phyloP scores from a whole-genome alignment of 192 early-diverging fungal genomes.

The Coemansia biformis region DNA sequence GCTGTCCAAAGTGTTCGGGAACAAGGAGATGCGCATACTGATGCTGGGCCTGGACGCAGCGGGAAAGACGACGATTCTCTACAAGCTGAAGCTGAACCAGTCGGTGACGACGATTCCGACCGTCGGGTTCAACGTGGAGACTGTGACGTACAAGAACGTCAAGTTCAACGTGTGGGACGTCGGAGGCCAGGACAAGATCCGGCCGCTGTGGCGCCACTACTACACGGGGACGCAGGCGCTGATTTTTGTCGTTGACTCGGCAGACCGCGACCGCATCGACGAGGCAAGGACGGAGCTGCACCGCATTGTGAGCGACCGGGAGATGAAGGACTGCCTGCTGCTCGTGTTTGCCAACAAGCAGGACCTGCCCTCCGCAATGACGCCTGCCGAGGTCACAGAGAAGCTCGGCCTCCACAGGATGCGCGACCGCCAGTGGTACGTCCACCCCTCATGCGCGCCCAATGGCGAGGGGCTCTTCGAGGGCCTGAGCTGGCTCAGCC shows the following conservation, averaged over 20 bases:
- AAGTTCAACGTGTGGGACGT: constrained; percentile 83
- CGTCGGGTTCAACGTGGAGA: constrained; percentile 80
- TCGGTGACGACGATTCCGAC: constrained; percentile 54
- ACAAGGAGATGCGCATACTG: constrained; percentile 57
- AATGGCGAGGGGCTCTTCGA: constrained; percentile 81
- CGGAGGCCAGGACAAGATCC: constrained; percentile 88
- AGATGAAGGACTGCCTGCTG: constrained; percentile 79
- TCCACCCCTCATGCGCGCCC: constrained; percentile 78
- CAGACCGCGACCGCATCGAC: constrained; percentile 79
- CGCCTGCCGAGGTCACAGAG: constrained; percentile 91
- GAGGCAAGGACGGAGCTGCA: constrained; percentile 81
- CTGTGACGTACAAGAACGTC: constrained; percentile 81
- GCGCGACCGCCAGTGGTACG: constrained; percentile 89
- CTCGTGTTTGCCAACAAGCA: constrained; percentile 84
- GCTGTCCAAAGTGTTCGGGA: constrained; percentile 52
- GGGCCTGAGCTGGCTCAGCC: constrained; percentile 80
- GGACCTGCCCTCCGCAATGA: constrained; percentile 79
- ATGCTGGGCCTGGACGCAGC: constrained; percentile 56
- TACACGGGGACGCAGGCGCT: constrained; percentile 79
- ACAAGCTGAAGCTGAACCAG: constrained; percentile 58
- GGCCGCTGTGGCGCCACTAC: constrained; percentile 82
- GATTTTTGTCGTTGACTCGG: constrained; percentile 85
- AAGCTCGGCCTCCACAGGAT: constrained; percentile 79
- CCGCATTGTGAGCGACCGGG: constrained; percentile 73
- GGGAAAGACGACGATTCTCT: constrained; percentile 55